Evolutionary conservation across 2,329 filamentous ascomycete genomes (phyloP), one percentile per base, ranked within the genome.

Genomic region (Peltaster fructicola): DNA sequence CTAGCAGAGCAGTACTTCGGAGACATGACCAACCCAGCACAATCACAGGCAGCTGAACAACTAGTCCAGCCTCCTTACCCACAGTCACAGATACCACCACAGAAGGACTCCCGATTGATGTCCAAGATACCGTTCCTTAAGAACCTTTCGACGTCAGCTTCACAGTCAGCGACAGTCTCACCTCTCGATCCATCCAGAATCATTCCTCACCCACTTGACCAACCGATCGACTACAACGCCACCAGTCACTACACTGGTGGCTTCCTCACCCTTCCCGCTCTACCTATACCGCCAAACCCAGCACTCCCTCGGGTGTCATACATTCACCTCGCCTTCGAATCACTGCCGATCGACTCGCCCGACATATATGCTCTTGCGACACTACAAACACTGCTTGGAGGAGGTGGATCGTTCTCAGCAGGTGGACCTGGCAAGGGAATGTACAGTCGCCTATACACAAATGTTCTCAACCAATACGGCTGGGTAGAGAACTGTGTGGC

Each of bases 381-480:
- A 1, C 64, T 98, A 1, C 90, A 95, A 53, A 95, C 82, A 1
- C 74, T 98, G 7, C 78, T 98, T 16, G 88, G 88, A 30, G 88
- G 88, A 23, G 88, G 88, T 23, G 88, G 88, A 13, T 93, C 84
- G 28, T 98, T 98, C 59, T 91, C 80, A 9, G 88, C 88, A 26
- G 88, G 88, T 41, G 88, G 88, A 0, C 88, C 88, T 4, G 88
- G 88, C 26, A 98, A 98, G 60, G 88, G 88, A 50, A 98, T 98
- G 88, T 95, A 95, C 62, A 91, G 80, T 17, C 76, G 88, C 8
- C 68, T 98, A 6, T 98, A 93, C 62, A 95, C 84, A 35, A 92
- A 93, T 49, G 85, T 95, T 1, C 68, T 98, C 25, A 98, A 98
- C 59, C 84, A 95, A 55, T 74, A 92, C 56, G 81, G 78, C 39